Percentiles rank a stretch among this genome's conserved stretches.
These are phyloP conservation scores for Candida hungchunana DNA, from an alignment of 805 yeast genomes.

Conservation along the genomic window DNA sequence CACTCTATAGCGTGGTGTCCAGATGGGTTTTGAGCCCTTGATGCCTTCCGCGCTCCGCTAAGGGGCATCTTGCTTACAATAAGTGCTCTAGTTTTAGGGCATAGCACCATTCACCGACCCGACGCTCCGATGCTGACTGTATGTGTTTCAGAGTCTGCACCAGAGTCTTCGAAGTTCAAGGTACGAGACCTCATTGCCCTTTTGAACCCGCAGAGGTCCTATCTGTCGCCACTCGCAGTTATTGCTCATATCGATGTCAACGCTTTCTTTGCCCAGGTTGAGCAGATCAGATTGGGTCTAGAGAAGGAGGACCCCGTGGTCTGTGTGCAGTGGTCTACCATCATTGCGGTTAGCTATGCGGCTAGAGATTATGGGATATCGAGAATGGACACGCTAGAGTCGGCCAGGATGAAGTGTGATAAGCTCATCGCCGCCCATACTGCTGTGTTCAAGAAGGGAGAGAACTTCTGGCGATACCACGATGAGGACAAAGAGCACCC, in stretches of 20 bases:
- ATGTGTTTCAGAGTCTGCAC: background rate
- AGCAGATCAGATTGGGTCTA: conserved; percentile 68
- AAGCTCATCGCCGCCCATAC: conserved; percentile 78
- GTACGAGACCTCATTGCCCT: conserved; percentile 47
- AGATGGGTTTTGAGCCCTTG: conserved; percentile 8
- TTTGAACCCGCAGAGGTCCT: conserved; percentile 43
- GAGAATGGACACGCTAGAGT: conserved; percentile 66
- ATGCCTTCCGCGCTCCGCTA: no score
- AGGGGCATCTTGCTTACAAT: background rate
- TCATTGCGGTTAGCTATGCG: conserved; percentile 88
- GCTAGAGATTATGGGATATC: conserved; percentile 81
- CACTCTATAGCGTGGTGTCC: conserved; percentile 9
- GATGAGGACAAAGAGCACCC: conserved; percentile 49
- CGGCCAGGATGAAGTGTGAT: conserved; percentile 76
- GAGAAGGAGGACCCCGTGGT: conserved; percentile 76
- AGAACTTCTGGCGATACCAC: conserved; percentile 73
- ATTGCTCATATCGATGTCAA: conserved; percentile 87
- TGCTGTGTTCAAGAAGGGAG: conserved; percentile 88
- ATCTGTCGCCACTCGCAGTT: conserved; percentile 65
- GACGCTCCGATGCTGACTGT: conserved; percentile 2
- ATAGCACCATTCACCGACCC: no score
- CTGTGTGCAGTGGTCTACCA: conserved; percentile 87
- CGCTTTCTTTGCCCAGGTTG: conserved; percentile 95
- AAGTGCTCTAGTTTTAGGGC: background rate
- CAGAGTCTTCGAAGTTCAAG: conserved; percentile 35